Evolutionary conservation across 2,329 filamentous ascomycete genomes (phyloP).

Genomic region (Ascosphaera acerosa): DNA sequence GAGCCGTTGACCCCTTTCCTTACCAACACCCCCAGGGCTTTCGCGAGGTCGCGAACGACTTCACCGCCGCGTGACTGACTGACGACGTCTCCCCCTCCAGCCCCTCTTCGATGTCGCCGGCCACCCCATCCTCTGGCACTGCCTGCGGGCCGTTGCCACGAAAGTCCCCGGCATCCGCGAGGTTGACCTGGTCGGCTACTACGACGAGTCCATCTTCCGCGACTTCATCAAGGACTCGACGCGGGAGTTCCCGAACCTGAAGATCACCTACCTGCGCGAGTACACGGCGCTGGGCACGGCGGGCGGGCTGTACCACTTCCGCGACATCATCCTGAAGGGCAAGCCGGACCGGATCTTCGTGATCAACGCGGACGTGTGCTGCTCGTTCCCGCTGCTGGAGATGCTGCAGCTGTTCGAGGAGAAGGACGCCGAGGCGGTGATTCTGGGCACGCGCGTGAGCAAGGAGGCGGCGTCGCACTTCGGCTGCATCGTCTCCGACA

Average conservation of each 20-base stretch:
- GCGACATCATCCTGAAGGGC: constrained; percentile 93
- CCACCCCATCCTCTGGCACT: constrained; percentile 96
- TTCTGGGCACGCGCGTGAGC: constrained; percentile 72
- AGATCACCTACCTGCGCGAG: constrained; percentile 88
- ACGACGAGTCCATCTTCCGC: constrained; percentile 88
- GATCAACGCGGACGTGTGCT: constrained; percentile 94
- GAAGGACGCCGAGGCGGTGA: constrained; percentile 88
- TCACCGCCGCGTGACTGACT: constrained; percentile 1
- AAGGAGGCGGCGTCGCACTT: constrained; percentile 90
- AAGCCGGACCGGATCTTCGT: constrained; percentile 89
- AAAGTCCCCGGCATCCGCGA: constrained; percentile 85
- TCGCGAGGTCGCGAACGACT: too few species aligned
- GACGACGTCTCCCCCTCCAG: constrained; percentile 21
- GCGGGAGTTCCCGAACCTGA: constrained; percentile 62
- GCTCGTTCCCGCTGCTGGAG: constrained; percentile 83
- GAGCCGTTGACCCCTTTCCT: constrained; percentile 10
- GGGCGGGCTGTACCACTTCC: constrained; percentile 94
- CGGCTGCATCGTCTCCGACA: constrained; percentile 88
- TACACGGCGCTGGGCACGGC: constrained; percentile 92
- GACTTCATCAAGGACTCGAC: constrained; percentile 90
- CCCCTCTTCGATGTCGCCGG: constrained; percentile 96
- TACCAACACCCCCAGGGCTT: constrained; percentile 4
- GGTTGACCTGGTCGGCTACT: constrained; percentile 96
- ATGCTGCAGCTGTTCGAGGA: constrained; percentile 91
- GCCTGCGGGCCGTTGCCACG: constrained; percentile 68